A percentile compares a stretch with the other conserved stretches of the same genome.
Conservation (phyloP, 352 stramenopile genomes). For the Phytophthora litchii region DNA sequence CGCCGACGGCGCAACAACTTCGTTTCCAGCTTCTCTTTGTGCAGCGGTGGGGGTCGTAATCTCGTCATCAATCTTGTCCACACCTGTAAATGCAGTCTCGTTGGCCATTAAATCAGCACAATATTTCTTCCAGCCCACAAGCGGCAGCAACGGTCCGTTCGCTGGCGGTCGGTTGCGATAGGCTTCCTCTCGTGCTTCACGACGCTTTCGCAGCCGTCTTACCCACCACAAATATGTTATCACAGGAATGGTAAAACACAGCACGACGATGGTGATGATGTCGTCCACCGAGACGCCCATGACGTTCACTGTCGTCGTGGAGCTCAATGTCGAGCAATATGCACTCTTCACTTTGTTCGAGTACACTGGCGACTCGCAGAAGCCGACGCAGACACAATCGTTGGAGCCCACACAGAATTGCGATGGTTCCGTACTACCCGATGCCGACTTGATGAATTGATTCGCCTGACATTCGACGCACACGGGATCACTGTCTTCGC, state of each 20-base stretch:
- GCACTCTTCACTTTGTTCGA: conserved; percentile 15
- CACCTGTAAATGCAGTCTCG: conserved; percentile 18
- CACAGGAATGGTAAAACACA: conserved; percentile 34
- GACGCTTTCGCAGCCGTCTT: conserved; percentile 8
- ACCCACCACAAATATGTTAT: conserved; percentile 28
- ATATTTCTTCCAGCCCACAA: conserved; percentile 42
- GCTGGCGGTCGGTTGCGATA: conserved; percentile 16
- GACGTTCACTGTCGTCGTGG: conserved; percentile 15
- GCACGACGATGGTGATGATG: conserved; percentile 36
- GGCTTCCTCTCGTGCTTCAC: conserved; percentile 11
- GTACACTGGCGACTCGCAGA: conserved; percentile 42
- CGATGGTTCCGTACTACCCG: conserved; percentile 18
- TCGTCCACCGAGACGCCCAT: conserved; percentile 30
- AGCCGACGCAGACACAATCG: conserved; percentile 42
- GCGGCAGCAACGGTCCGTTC: conserved; percentile 33
- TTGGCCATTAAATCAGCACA: conserved; percentile 32
- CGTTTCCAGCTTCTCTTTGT: background rate
- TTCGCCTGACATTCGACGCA: conserved; percentile 13
- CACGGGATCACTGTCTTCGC: conserved; percentile 33
- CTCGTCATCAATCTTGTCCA: background rate
- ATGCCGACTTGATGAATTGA: conserved; percentile 27
- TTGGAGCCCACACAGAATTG: conserved; percentile 37
- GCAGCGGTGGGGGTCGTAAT: conserved; percentile 5
- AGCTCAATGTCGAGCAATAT: conserved; percentile 30
- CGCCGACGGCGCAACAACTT: background rate